Evolutionary conservation across 306 rosid genomes (phyloP).

Genomic region (Macrotyloma uniflorum): DNA sequence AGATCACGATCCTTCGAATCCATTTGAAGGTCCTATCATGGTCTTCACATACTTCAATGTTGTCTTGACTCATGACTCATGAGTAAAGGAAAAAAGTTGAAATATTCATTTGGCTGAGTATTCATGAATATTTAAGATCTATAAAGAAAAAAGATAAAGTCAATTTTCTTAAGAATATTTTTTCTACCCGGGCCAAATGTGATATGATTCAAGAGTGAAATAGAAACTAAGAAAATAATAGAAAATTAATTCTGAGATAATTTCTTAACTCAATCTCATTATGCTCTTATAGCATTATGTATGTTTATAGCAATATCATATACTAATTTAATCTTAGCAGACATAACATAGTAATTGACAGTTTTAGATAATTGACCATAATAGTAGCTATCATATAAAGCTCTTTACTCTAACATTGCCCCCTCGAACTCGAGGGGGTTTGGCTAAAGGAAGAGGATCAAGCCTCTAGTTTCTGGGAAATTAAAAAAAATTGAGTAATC

Average conservation of each 20-base stretch:
- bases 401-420: too few relatives aligned
- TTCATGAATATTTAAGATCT: background rate
- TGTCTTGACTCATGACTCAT: background rate
- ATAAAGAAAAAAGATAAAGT: background rate
- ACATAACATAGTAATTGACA: background rate
- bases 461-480: too few relatives aligned
- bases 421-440: too few relatives aligned
- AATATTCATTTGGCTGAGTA: background rate
- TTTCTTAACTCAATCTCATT: background rate
- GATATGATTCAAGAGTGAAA: background rate
- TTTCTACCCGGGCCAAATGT: background rate
- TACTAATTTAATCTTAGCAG: background rate
- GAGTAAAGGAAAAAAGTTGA: background rate
- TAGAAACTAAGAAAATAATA: background rate
- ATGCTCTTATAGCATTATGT: background rate
- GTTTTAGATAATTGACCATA: too few relatives aligned
- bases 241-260: background rate
- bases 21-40: slow-evolving; percentile 7
- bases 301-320: background rate
- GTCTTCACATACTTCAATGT: background rate
- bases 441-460: too few relatives aligned
- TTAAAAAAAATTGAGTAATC: too few relatives aligned
- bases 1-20: slow-evolving; percentile 5
- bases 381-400: too few relatives aligned
- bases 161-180: background rate